These are phyloP conservation scores for Colletotrichum sansevieriae DNA, from an alignment of 2,329 filamentous ascomycete species.

Conservation along the genomic window DNA sequence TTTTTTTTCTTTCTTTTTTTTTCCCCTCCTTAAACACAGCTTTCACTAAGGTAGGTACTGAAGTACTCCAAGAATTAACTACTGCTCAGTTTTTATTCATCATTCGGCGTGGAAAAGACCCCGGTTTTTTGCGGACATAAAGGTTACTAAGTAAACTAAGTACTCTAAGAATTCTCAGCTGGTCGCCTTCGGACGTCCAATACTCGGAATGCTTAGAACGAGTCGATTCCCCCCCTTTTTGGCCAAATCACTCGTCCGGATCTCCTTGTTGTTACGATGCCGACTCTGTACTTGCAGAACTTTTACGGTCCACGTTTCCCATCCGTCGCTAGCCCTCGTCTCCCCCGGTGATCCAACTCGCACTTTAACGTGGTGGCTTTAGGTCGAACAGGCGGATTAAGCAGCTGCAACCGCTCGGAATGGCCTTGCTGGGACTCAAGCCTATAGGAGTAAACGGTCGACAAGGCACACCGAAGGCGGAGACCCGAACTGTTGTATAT, in stretches of 20 bases:
- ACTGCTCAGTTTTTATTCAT: too few relatives aligned
- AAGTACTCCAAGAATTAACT: too few relatives aligned
- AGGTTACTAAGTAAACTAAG: too few relatives aligned
- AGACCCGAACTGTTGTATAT: conserved; percentile 29
- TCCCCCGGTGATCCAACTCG: conserved; percentile 21
- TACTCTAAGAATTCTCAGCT: too few relatives aligned
- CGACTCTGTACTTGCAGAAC: conserved; percentile 18
- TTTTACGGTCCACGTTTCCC: neutral
- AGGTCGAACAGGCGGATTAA: conserved; percentile 24
- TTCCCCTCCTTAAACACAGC: too few relatives aligned
- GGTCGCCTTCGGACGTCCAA: too few relatives aligned
- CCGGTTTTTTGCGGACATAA: too few relatives aligned
- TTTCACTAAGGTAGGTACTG: too few relatives aligned
- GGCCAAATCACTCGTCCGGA: neutral
- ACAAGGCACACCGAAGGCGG: conserved; percentile 12
- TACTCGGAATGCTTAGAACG: neutral
- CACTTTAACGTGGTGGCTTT: neutral
- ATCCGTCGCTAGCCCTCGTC: conserved; percentile 25
- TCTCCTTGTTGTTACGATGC: conserved; percentile 25
- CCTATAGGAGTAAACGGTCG: neutral
- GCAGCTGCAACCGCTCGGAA: neutral
- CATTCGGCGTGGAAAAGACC: too few relatives aligned
- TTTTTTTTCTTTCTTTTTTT: too few relatives aligned
- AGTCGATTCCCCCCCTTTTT: neutral
- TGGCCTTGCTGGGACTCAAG: conserved; percentile 20